Base-by-base conservation (phyloP, 179 eudicot genomes). In the Beta corolliflora region DNA sequence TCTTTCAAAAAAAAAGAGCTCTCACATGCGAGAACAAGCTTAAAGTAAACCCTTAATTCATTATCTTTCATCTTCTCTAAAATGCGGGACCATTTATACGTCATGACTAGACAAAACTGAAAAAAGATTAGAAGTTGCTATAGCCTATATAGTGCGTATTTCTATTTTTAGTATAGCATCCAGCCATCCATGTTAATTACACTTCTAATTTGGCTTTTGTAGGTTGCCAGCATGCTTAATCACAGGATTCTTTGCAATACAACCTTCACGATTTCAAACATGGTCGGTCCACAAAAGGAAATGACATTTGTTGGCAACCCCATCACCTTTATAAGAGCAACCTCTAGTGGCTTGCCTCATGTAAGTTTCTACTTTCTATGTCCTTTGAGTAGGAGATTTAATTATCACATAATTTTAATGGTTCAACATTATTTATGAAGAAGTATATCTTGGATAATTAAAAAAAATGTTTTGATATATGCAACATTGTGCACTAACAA, bases 221-320 rank as follows among this genome's bases (percentile, higher is more conserved):
- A 93, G 97, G 25, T 84, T 53, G 92, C 93, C 0, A 77, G 88
- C 78, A 54, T 78, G 78, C 85, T 87, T 71, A 88, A 84, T 73
- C 79, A 90, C 80, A 83, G 89, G 78, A 81, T 90, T 7, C 16
- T 89, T 3, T 81, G 92, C 61, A 89, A 89, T 71, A 91, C 97
- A 48, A 92, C 89, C 18, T 91, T 93, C 74, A 83, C 90, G 5
- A 77, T 93, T 71, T 91, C 97, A 23, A 93, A 93, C 56, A 80
- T 93, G 44, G 53, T 91, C 25, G 97, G 97, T 69, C 94, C 95
- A 14, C 76, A 12, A 23, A 91, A 92, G 72, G 84, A 90, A 81
- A 77, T 93, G 31, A 75, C 81, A 7, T 14, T 88, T 54, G 90
- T 67, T 0, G 91, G 86, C 64, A 88, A 87, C 63, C 91, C 91